These are phyloP conservation scores for Penicillium chermesinum DNA, from an alignment of 495 filamentous ascomycete species.

Conservation along the genomic window DNA sequence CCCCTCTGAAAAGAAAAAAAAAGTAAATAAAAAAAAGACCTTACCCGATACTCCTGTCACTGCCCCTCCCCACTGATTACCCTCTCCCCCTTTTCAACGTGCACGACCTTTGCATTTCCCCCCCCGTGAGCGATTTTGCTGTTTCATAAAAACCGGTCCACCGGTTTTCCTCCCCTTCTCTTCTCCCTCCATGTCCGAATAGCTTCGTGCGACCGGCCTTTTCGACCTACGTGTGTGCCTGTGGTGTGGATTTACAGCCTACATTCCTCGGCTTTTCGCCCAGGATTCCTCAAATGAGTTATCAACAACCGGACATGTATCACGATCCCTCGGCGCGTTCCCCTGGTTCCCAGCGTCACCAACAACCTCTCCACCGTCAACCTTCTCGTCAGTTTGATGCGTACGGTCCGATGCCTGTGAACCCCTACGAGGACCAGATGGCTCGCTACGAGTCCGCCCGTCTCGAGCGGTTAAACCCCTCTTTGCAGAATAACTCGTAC, in stretches of 20 bases:
- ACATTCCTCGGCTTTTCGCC: constrained; percentile 35
- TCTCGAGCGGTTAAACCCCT: constrained; percentile 56
- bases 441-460: constrained; percentile 55
- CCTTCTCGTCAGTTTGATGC: constrained; percentile 65
- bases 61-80: constrained; percentile 1
- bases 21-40: constrained; percentile 8
- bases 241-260: constrained; percentile 34
- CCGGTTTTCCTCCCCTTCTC: constrained; percentile 1
- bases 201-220: constrained; percentile 11
- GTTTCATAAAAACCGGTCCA: constrained; percentile 5
- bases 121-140: constrained; percentile 25
- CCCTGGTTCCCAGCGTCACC: constrained; percentile 57
- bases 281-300: constrained; percentile 44
- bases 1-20: constrained; percentile 1
- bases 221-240: constrained; percentile 2
- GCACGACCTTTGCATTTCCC: constrained; percentile 18
- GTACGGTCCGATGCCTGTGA: constrained; percentile 56
- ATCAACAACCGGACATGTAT: constrained; percentile 60
- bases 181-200: constrained; percentile 16
- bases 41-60: not conserved
- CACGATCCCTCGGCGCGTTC: constrained; percentile 56
- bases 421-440: constrained; percentile 61
- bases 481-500: constrained; percentile 47
- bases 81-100: constrained; percentile 15
- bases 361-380: constrained; percentile 62